phyloP scores from a whole-genome alignment of 2,329 filamentous ascomycete species.

The Colletotrichum truncatum region DNA sequence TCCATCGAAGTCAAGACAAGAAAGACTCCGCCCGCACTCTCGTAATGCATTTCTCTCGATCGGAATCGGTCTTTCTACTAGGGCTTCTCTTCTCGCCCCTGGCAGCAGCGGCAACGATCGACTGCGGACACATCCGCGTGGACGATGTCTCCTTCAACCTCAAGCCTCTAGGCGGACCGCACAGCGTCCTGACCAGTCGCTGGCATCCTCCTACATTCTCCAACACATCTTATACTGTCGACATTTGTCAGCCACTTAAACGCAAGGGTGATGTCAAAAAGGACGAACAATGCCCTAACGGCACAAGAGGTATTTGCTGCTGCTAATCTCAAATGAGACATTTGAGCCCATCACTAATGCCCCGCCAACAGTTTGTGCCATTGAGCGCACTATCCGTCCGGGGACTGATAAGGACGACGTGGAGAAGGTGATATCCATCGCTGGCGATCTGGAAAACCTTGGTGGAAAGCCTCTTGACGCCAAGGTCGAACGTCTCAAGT shows the following conservation, averaged over 20 bases:
- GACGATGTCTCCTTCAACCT: constrained; percentile 73
- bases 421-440: constrained; percentile 74
- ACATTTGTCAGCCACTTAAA: constrained; percentile 76
- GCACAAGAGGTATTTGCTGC: constrained; percentile 67
- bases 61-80: constrained; percentile 46
- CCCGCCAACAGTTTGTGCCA: constrained; percentile 75
- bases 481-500: constrained; percentile 72
- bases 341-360: neutral
- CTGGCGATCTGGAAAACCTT: constrained; percentile 71
- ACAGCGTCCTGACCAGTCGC: constrained; percentile 71
- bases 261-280: constrained; percentile 65
- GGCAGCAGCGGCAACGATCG: constrained; percentile 58
- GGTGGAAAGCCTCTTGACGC: constrained; percentile 71
- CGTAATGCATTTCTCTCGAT: constrained; percentile 33
- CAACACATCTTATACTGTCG: constrained; percentile 85
- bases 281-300: constrained; percentile 71
- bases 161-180: constrained; percentile 70
- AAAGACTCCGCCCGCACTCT: constrained; percentile 3
- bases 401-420: constrained; percentile 57
- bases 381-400: constrained; percentile 66
- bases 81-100: constrained; percentile 45
- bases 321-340: neutral
- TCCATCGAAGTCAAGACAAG: constrained; percentile 32
- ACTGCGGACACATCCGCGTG: constrained; percentile 70
- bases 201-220: constrained; percentile 61